Percentiles rank a stretch among this genome's conserved stretches.
phyloP scores from a whole-genome alignment of 2,329 filamentous ascomycete species.

The Stromatinia cepivora region DNA sequence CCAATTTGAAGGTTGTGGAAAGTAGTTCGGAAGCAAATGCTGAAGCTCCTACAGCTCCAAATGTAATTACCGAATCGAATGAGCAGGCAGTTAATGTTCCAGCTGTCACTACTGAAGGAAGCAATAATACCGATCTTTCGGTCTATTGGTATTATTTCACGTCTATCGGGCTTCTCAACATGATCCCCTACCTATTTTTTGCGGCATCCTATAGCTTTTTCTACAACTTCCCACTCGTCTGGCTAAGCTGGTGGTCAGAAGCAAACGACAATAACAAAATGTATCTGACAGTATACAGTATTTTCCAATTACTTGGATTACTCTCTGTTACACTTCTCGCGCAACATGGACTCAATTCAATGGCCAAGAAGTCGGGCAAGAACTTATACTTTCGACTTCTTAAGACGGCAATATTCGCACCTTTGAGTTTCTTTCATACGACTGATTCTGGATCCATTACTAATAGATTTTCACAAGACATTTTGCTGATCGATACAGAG shows the following conservation, averaged over 20 bases:
- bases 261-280: neutral
- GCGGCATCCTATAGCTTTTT: neutral
- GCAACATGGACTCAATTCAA: conserved; percentile 1
- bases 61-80: neutral
- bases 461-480: too few species aligned
- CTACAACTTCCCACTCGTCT: neutral
- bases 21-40: neutral
- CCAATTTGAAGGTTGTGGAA: neutral
- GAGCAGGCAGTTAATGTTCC: neutral
- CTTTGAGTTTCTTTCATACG: conserved; percentile 5
- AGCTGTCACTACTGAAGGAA: neutral
- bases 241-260: conserved; percentile 12
- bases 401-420: neutral
- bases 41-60: neutral
- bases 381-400: conserved; percentile 1
- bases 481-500: too few species aligned
- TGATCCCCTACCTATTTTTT: neutral
- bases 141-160: neutral
- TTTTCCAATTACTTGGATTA: neutral
- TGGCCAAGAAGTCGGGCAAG: conserved; percentile 3
- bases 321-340: neutral
- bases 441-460: too few species aligned
- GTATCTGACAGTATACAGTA: neutral
- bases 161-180: neutral
- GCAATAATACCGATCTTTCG: neutral